Conservation (phyloP, 108 stramenopile species). For the Cylindrotheca closterium region DNA sequence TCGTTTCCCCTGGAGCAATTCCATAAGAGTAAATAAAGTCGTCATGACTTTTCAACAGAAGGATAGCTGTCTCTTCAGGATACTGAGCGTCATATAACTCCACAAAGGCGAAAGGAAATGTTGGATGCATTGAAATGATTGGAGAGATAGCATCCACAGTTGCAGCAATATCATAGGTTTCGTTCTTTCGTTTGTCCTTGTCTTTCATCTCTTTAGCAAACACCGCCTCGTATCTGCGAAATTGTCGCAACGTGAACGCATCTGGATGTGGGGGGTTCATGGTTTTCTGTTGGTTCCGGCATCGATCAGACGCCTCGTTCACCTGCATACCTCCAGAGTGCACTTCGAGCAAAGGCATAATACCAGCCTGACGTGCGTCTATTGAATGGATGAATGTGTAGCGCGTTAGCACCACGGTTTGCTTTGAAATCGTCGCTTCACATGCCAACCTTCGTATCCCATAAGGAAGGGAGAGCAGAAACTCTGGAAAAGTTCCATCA, state of each 20-base stretch:
- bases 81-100: conserved; percentile 57
- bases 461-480: conserved; percentile 28
- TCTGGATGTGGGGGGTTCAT: not conserved
- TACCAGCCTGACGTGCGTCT: not conserved
- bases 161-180: conserved; percentile 21
- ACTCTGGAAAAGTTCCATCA: conserved; percentile 16
- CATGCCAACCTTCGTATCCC: conserved; percentile 6
- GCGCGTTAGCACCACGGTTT: conserved; percentile 5
- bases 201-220: conserved; percentile 6
- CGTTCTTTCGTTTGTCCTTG: conserved; percentile 7
- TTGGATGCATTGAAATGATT: conserved; percentile 53
- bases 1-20: conserved; percentile 56
- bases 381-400: conserved; percentile 1
- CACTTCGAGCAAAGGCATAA: conserved; percentile 21
- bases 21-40: conserved; percentile 57
- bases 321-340: not conserved
- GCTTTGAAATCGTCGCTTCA: conserved; percentile 17
- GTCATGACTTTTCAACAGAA: conserved; percentile 53
- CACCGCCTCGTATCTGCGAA: conserved; percentile 6
- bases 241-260: conserved; percentile 28
- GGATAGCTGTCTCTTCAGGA: conserved; percentile 30
- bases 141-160: conserved; percentile 79
- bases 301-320: too few species aligned
- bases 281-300: too few species aligned
- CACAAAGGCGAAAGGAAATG: conserved; percentile 71